Evolutionary conservation across 179 eudicot species (phyloP).

Genomic region (Spergularia azorica): DNA sequence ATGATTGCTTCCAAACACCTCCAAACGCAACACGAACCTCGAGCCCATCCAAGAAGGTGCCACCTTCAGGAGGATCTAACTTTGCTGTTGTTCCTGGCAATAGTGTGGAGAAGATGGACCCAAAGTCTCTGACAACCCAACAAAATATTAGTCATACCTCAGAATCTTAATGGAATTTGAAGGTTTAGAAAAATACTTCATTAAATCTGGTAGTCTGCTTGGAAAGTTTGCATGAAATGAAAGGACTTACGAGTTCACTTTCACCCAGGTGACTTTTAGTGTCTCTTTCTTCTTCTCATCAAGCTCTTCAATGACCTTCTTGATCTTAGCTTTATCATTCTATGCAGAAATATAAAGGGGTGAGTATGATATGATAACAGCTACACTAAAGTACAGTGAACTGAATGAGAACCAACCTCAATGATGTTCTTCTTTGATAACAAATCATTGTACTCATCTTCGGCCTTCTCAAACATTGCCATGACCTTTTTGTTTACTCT

Average conservation of each 20-base stretch:
- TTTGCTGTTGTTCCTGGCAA: slow-evolving; percentile 98
- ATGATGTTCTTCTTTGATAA: slow-evolving; percentile 91
- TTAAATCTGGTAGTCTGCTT: neutral
- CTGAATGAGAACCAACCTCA: slow-evolving; percentile 57
- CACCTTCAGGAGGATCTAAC: slow-evolving; percentile 94
- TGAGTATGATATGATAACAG: neutral
- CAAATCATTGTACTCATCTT: slow-evolving; percentile 90
- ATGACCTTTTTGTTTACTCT: slow-evolving; percentile 96
- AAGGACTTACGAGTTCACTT: slow-evolving; percentile 76
- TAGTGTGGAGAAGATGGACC: slow-evolving; percentile 92
- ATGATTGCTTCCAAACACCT: slow-evolving; percentile 96
- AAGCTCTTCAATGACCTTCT: slow-evolving; percentile 93
- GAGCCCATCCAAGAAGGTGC: slow-evolving; percentile 92
- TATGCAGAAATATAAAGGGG: slow-evolving; percentile 29
- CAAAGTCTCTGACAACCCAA: slow-evolving; percentile 74
- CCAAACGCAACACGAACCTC: slow-evolving; percentile 99
- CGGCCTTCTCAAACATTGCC: slow-evolving; percentile 99
- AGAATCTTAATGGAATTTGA: neutral
- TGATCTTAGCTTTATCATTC: slow-evolving; percentile 97
- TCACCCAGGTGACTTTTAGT: slow-evolving; percentile 87
- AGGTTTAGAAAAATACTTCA: neutral
- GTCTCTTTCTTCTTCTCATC: slow-evolving; percentile 99
- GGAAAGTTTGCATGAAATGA: slow-evolving; percentile 7
- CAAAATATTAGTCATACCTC: slow-evolving; percentile 6
- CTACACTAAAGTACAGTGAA: slow-evolving; percentile 9